These are phyloP conservation scores for Globisporangium okanoganense DNA, from an alignment of 352 stramenopile species.

Conservation along the genomic window DNA sequence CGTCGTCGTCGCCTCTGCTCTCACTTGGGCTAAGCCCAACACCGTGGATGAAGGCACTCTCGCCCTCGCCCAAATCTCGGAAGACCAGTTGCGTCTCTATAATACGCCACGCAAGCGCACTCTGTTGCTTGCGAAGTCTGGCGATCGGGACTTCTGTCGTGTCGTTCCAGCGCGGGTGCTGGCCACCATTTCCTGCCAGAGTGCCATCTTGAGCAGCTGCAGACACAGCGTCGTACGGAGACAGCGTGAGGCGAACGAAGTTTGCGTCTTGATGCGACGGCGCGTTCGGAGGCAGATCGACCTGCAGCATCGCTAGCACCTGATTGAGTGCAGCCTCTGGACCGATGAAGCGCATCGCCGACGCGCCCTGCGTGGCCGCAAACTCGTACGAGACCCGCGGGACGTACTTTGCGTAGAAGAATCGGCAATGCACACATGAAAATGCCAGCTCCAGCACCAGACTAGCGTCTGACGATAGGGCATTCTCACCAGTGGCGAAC, in stretches of 20 bases:
- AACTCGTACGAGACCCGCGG: constrained; percentile 41
- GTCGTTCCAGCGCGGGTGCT: constrained; percentile 2
- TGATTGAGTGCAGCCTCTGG: constrained; percentile 12
- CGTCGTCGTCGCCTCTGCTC: background rate
- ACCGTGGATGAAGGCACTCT: constrained; percentile 2
- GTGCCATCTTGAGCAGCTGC: background rate
- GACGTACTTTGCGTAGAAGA: constrained; percentile 26
- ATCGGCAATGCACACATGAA: constrained; percentile 23
- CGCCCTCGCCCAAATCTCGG: background rate
- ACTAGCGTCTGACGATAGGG: background rate
- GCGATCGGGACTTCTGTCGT: background rate
- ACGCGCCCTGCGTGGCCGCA: constrained; percentile 20
- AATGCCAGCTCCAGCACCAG: constrained; percentile 20
- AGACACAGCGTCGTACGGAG: background rate
- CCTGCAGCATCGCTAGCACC: constrained; percentile 21
- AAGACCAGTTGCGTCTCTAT: constrained; percentile 11
- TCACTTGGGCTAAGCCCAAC: background rate
- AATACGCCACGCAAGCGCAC: constrained; percentile 2
- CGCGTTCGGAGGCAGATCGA: background rate
- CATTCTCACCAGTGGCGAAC: background rate
- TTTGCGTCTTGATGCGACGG: background rate
- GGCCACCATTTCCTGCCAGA: background rate
- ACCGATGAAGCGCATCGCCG: constrained; percentile 22
- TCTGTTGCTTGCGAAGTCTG: background rate
- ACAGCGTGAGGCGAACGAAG: constrained; percentile 2